Base-by-base conservation (phyloP, 345 rosid genomes). In the Populus deltoides region DNA sequence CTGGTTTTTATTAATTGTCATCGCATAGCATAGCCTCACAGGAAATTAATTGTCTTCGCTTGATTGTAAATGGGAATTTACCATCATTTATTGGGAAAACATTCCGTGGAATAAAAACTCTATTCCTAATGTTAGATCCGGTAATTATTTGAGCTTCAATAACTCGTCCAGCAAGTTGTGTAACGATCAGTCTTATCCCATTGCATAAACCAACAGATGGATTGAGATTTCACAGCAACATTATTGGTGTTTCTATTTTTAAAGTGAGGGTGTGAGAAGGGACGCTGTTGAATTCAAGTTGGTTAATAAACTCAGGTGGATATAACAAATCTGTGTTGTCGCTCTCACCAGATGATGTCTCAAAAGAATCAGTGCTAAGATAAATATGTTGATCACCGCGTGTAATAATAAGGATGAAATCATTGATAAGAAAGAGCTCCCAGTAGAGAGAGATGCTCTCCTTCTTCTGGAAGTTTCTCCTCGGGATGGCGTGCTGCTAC, bases 211-310 rank as follows among this genome's bases (percentile, higher is more conserved):
- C 71, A 0, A 5, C 3, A 0, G 63, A 31, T 33, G 63, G 66
- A 59, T 78, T 49, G 7, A 78, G n/a, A 25, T 78, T 78, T 18
- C 41, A 47, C 0, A 78, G 11, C 6, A 78, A 15, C 65, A 79
- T 73, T 0, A 79, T 27, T 0, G 61, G 77, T 9, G 24, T 57
- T 2, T 77, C 68, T 36, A 79, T 13, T 59, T 79, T 73, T 6
- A 78, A 47, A 12, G 24, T 9, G 4, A 72, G 35, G 35, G 35
- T 33, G 6, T 12, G 36, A 22, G 17, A 63, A 72, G 76, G 76
- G 25, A 78, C 1, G 0, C 77, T 68, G n/a, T 7, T 6, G 43
- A 68, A 66, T 33, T 55, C 45, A 3, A 74, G 6, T 0, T 31
- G 24, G 9, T 73, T 79, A 20, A 70, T 31, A 70, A 77, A 77